Percentiles rank a stretch among this genome's conserved stretches.
phyloP scores from a whole-genome alignment of 2,329 filamentous ascomycete genomes.

The Stenocarpella maydis region DNA sequence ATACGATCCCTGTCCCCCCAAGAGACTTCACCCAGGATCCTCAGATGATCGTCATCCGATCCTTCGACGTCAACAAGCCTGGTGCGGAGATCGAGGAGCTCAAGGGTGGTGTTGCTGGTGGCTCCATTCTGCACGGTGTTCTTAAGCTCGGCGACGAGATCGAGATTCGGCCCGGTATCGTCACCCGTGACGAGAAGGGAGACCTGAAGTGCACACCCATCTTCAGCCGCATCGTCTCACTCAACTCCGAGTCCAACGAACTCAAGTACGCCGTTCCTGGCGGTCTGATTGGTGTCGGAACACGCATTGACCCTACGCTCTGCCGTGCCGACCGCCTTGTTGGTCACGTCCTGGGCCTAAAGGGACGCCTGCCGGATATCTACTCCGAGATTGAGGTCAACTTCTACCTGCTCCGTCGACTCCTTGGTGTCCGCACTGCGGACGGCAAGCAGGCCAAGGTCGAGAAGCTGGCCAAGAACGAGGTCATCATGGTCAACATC shows the following conservation, averaged over 20 bases:
- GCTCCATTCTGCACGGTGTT: constrained; percentile 94
- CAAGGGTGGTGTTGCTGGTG: constrained; percentile 98
- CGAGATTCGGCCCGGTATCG: constrained; percentile 98
- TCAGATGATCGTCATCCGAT: constrained; percentile 99
- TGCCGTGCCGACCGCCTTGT: constrained; percentile 99
- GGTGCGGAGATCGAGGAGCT: constrained; percentile 98
- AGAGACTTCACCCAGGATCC: constrained; percentile 92
- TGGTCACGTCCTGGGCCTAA: constrained; percentile 95
- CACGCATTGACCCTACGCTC: constrained; percentile 94
- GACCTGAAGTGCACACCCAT: constrained; percentile 97
- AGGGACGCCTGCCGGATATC: constrained; percentile 92
- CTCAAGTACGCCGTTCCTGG: constrained; percentile 98
- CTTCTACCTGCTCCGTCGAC: constrained; percentile 94
- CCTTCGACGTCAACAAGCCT: constrained; percentile 99
- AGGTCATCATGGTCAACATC: constrained; percentile 99
- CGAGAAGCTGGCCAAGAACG: constrained; percentile 96
- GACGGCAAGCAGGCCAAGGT: constrained; percentile 99
- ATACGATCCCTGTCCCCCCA: constrained; percentile 89
- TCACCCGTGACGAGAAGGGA: constrained; percentile 92
- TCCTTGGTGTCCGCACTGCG: constrained; percentile 96
- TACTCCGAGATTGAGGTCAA: constrained; percentile 99
- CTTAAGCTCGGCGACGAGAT: constrained; percentile 98
- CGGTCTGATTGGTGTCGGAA: constrained; percentile 97
- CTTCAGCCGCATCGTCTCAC: constrained; percentile 91
- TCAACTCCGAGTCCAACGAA: constrained; percentile 98